A percentile compares a stretch with the other conserved stretches of the same genome.
Conservation (phyloP, 2,329 filamentous ascomycete species). For the Pseudocercospora vitis region DNA sequence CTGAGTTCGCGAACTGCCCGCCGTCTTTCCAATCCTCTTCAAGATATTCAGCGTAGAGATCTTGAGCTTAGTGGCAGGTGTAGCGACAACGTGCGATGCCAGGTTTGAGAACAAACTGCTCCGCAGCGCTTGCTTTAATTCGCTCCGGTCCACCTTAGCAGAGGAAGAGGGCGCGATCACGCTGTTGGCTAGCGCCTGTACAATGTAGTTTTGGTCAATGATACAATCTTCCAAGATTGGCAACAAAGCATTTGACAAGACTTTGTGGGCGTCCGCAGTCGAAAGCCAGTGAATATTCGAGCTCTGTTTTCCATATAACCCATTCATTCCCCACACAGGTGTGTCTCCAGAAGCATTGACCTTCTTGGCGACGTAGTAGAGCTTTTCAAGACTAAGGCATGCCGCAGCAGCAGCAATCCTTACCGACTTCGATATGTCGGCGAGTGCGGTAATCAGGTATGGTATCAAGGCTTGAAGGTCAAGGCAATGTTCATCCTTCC, state of each 20-base stretch:
- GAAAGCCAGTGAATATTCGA: constrained; percentile 58
- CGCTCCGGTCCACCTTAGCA: constrained; percentile 21
- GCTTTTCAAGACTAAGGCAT: constrained; percentile 17
- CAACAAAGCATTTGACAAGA: constrained; percentile 67
- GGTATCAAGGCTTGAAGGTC: constrained; percentile 80
- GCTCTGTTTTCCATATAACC: constrained; percentile 62
- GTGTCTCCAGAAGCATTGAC: constrained; percentile 12
- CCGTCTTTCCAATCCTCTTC: constrained; percentile 69
- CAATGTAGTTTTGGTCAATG: constrained; percentile 72
- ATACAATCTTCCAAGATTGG: constrained; percentile 82
- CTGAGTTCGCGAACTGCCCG: constrained; percentile 66
- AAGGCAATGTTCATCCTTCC: neutral
- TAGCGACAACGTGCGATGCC: constrained; percentile 67
- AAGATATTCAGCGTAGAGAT: constrained; percentile 69
- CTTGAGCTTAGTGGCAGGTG: constrained; percentile 70
- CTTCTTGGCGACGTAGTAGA: constrained; percentile 17
- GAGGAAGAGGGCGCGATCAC: constrained; percentile 49
- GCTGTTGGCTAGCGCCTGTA: constrained; percentile 60
- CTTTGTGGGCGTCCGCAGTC: constrained; percentile 56
- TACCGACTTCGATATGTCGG: constrained; percentile 56
- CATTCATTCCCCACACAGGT: constrained; percentile 55
- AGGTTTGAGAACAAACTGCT: constrained; percentile 69
- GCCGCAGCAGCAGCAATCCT: constrained; percentile 44
- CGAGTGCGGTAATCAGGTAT: constrained; percentile 66
- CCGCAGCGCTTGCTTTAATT: constrained; percentile 63